phyloP scores from a whole-genome alignment of 1,284 basidiomycete species.

The Pisolithus thermaeus region DNA sequence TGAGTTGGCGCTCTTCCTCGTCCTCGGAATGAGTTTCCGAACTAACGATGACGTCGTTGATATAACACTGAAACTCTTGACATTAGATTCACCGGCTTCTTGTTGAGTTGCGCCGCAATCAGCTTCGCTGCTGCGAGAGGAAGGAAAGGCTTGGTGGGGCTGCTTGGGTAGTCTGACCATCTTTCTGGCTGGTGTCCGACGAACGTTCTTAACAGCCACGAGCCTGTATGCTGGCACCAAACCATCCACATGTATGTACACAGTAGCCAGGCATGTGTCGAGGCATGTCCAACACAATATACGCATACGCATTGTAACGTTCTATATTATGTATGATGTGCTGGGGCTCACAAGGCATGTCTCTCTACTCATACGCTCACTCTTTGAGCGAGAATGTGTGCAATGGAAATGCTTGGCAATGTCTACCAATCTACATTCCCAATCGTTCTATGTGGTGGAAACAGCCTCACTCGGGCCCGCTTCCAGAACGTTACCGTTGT shows the following conservation, averaged over 20 bases:
- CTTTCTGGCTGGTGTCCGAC: background rate
- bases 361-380: no score
- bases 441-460: background rate
- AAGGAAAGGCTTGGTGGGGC: slow-evolving; percentile 52
- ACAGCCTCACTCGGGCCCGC: slow-evolving; percentile 9
- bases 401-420: no score
- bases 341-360: no score
- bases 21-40: no score
- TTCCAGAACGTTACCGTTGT: background rate
- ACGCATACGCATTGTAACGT: no score
- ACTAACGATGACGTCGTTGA: no score
- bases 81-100: slow-evolving; percentile 67
- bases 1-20: slow-evolving; percentile 19
- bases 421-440: background rate
- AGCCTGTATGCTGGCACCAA: no score
- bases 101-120: slow-evolving; percentile 73
- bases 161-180: slow-evolving; percentile 50
- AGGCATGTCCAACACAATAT: background rate
- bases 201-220: background rate
- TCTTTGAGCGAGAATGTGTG: no score
- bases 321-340: no score
- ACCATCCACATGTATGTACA: no score
- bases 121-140: slow-evolving; percentile 66
- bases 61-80: slow-evolving; percentile 1
- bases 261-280: background rate